Evolutionary conservation across 2,329 filamentous ascomycete species (phyloP).

Genomic region (Diaporthe vexans): DNA sequence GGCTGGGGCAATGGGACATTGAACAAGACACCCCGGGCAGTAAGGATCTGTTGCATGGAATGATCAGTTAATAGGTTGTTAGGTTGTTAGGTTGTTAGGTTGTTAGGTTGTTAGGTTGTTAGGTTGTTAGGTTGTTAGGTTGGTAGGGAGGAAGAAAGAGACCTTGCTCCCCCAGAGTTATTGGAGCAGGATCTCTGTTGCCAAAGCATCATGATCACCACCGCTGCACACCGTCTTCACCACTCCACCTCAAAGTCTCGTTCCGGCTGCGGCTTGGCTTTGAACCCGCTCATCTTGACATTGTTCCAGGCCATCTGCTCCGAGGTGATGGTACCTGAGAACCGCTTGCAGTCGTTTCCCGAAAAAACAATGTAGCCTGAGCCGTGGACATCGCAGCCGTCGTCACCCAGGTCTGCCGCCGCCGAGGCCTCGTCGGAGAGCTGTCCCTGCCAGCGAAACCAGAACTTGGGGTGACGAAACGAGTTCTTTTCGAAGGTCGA

Average conservation of each 20-base stretch:
- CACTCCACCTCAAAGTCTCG: slow-evolving; percentile 44
- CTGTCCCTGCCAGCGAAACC: slow-evolving; percentile 44
- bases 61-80: too few relatives aligned
- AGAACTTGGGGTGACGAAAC: slow-evolving; percentile 47
- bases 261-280: slow-evolving; percentile 42
- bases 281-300: slow-evolving; percentile 43
- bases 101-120: too few relatives aligned
- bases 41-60: neutral
- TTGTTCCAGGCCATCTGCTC: slow-evolving; percentile 45
- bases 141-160: too few relatives aligned
- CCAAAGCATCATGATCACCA: too few relatives aligned
- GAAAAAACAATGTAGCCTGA: slow-evolving; percentile 47
- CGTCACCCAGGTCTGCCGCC: slow-evolving; percentile 12
- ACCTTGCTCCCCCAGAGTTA: too few relatives aligned
- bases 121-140: too few relatives aligned
- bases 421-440: neutral
- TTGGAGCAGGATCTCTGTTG: too few relatives aligned
- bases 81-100: too few relatives aligned
- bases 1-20: neutral
- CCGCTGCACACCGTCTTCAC: neutral
- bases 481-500: slow-evolving; percentile 46
- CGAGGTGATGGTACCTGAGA: slow-evolving; percentile 46
- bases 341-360: slow-evolving; percentile 45
- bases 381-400: slow-evolving; percentile 35
- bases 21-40: neutral